Evolutionary conservation across 139 green algal genomes (phyloP).

Genomic region (Zygnema cylindricum): DNA sequence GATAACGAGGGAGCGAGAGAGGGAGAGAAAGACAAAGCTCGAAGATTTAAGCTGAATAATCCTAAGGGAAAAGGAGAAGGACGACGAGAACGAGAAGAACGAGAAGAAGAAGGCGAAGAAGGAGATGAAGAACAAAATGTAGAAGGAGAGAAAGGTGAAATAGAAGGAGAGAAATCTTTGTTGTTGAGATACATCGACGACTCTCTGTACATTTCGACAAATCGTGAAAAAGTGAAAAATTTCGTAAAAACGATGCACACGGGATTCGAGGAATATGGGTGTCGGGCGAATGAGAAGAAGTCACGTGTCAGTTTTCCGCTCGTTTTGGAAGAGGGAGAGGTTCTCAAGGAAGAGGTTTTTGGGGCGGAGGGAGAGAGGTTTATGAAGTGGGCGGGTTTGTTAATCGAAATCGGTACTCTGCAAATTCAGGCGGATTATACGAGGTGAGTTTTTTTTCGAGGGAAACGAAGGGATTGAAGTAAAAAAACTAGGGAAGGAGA

Average conservation of each 20-base stretch:
- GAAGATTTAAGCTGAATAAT: too few species aligned
- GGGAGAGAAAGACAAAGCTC: too few species aligned
- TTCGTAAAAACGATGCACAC: slow-evolving; percentile 55
- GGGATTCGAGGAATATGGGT: slow-evolving; percentile 78
- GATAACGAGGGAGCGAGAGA: too few species aligned
- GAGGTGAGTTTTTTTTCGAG: too few species aligned
- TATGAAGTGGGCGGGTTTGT: slow-evolving; percentile 87
- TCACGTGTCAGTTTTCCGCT: slow-evolving; percentile 79
- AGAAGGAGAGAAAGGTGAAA: slow-evolving; percentile 15
- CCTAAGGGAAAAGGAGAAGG: slow-evolving; percentile 7
- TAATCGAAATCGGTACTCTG: slow-evolving; percentile 78
- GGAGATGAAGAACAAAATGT: slow-evolving; percentile 12
- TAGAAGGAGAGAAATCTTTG: slow-evolving; percentile 10
- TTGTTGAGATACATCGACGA: slow-evolving; percentile 82
- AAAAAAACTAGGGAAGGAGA: too few species aligned
- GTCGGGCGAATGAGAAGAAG: slow-evolving; percentile 83
- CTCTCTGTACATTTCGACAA: slow-evolving; percentile 80
- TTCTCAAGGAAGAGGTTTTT: slow-evolving; percentile 39
- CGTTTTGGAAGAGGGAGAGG: not conserved
- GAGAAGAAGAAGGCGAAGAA: not conserved
- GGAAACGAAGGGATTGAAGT: too few species aligned
- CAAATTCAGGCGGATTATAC: slow-evolving; percentile 90
- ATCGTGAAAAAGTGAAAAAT: not conserved
- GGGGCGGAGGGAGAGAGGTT: slow-evolving; percentile 64
- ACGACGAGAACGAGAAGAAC: not conserved